phyloP scores from a whole-genome alignment of 2,329 filamentous ascomycete genomes.

The Talaromyces sp. region DNA sequence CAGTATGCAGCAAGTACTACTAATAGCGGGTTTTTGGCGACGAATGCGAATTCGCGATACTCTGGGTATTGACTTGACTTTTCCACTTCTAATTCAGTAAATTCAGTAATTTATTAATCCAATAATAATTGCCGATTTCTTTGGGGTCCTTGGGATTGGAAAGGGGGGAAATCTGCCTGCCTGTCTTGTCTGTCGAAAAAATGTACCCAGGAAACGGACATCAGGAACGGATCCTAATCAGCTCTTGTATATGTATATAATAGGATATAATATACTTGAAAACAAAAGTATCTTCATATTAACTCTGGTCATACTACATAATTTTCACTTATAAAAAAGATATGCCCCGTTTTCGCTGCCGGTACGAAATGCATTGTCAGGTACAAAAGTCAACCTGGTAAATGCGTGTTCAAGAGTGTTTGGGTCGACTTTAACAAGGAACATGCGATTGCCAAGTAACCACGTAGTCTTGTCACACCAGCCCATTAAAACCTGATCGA shows the following conservation, averaged over 20 bases:
- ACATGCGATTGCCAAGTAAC: not conserved
- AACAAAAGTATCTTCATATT: not conserved
- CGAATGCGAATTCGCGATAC: constrained; percentile 9
- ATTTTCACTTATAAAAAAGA: not conserved
- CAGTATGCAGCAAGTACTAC: not conserved
- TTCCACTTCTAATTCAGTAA: not conserved
- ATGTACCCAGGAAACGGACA: not conserved
- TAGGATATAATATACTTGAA: not conserved
- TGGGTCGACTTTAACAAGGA: no score
- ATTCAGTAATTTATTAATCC: not conserved
- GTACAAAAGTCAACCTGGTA: not conserved
- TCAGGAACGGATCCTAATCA: not conserved
- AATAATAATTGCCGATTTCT: not conserved
- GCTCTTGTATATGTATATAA: not conserved
- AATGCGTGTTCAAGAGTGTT: no score
- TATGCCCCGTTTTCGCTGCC: not conserved
- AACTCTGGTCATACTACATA: not conserved
- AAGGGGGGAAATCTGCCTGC: not conserved
- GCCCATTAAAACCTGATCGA: not conserved
- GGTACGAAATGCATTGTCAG: not conserved
- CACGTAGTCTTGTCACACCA: not conserved
- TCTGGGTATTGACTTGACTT: constrained; percentile 3
- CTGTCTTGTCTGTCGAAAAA: not conserved
- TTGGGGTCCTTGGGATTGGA: not conserved
- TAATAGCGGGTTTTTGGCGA: not conserved